Base-by-base conservation (phyloP, 2,329 filamentous ascomycete genomes). In the Trichophyton mentagrophytes region DNA sequence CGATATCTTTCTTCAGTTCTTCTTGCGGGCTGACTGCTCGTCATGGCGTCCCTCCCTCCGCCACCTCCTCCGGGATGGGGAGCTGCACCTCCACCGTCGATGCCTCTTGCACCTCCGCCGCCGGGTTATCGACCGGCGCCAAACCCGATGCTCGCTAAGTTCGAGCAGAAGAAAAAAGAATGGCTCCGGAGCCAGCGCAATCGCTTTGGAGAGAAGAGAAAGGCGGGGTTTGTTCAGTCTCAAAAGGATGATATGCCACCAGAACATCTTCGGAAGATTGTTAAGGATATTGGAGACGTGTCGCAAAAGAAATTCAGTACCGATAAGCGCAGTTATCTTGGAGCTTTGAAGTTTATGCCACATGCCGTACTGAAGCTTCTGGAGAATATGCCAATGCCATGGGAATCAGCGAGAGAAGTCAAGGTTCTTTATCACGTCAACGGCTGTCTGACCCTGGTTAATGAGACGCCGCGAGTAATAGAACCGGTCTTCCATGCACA, bases 311-410 rank as follows among this genome's bases (percentile, higher is more conserved):
- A 96, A 75, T 99, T 96, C 79, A 96, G 90, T 66, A 96, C 88
- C 71, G 93, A 99, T 78, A 99, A 99, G 81, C 85, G 93, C 67
- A 96, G 91, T 76, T 99, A 99, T 74, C 82, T 99, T 56, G 95
- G 95, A 64, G 93, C 95, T 38, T 77, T 99, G 65, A 99, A 99
- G 77, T 99, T 96, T 77, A 99, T 99, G 93, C 93, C 93, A 1
- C 93, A 99, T 72, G 93, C 93, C 4, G 93, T 99, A 9, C 77
- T 99, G 77, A 99, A 99, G 79, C 81, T 99, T 25, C 76, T 99
- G 61, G 93, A 99, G 78, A 99, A 99, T 69, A 99, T 99, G 93
- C 93, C 93, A 3, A 99, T 99, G 93, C 93, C 93, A 0, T 99
- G 93, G 93, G 93, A 99, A 77, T 93, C 90, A 61, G 85, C 90